These are phyloP conservation scores for Debaryomyces hansenii DNA, from an alignment of 805 yeast species.

Conservation along the genomic window DNA sequence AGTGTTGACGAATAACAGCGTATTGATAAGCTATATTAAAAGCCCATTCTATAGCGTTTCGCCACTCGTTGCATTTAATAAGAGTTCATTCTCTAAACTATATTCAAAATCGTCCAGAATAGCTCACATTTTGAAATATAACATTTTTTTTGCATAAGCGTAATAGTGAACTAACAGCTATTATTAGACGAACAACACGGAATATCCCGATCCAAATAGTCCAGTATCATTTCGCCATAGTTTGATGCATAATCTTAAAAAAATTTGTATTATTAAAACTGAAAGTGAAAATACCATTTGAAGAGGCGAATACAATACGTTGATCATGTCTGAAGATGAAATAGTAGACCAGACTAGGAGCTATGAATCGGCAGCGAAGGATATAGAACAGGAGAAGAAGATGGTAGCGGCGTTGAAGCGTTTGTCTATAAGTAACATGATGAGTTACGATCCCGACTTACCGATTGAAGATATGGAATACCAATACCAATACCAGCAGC, in stretches of 20 bases:
- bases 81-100: not conserved
- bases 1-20: not conserved
- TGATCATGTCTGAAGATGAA: not conserved
- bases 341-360: constrained; percentile 6
- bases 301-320: not conserved
- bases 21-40: not conserved
- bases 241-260: too few relatives aligned
- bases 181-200: too few relatives aligned
- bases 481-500: constrained; percentile 17
- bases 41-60: not conserved
- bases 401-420: constrained; percentile 74
- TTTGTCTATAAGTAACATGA: constrained; percentile 63
- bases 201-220: too few relatives aligned
- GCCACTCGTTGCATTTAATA: not conserved
- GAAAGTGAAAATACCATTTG: too few relatives aligned
- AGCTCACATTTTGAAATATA: too few relatives aligned
- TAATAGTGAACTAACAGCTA: too few relatives aligned
- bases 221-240: too few relatives aligned
- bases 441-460: constrained; percentile 69
- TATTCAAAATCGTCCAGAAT: too few relatives aligned
- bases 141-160: too few relatives aligned
- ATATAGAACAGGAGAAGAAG: constrained; percentile 71
- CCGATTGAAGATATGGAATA: constrained; percentile 44
- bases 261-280: too few relatives aligned
- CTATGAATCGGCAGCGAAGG: constrained; percentile 63